Base-by-base conservation (phyloP, 2,329 filamentous ascomycete genomes). In the Exophiala aquamarina region DNA sequence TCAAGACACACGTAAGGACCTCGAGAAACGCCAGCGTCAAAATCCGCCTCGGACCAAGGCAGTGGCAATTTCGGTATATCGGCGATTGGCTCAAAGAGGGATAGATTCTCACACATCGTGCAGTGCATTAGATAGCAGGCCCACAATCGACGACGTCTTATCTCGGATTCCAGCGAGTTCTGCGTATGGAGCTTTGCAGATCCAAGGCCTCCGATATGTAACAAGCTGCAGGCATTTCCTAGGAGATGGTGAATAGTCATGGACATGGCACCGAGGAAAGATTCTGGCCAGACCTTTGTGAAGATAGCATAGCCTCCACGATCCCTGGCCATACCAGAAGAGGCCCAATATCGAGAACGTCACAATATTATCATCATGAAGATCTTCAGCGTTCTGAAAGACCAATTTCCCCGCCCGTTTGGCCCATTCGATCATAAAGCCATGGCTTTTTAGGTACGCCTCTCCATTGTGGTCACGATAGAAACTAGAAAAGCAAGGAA, bases 371-470 rank as follows among this genome's bases (percentile, higher is more conserved):
- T 51, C 49, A 15, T 47, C 44, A 26, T 31, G 11, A 5, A 44
- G 44, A 10, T 18, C n/a, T 31, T 51, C 49, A 17, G 41, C 14
- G 5, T 51, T 15, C 18, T 40, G 32, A 15, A 51, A 48, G 2
- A 48, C 49, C 10, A 51, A 39, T 40, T 14, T 8, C 20, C 49
- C 49, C 7, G 49, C 49, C 15, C 28, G 14, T 17, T 29, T 34
- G n/a, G 49, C 49, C 49, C 49, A 51, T 44, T 51, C 49, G 26
- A 44, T 26, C 49, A 48, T 48, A 34, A 51, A 51, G 18, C 49
- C 49, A 19, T 48, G 44, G 21, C 44, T 39, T n/a, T 31, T 38
- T 11, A 51, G 28, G 15, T 44, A 20, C 8, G 49, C 44, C 18
- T 47, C 15, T 13, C 44, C 44, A 36, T 51, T 44, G 8, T 40